Evolutionary conservation across 805 yeast genomes (phyloP).

Genomic region (Diddensiella caesifluorescens): DNA sequence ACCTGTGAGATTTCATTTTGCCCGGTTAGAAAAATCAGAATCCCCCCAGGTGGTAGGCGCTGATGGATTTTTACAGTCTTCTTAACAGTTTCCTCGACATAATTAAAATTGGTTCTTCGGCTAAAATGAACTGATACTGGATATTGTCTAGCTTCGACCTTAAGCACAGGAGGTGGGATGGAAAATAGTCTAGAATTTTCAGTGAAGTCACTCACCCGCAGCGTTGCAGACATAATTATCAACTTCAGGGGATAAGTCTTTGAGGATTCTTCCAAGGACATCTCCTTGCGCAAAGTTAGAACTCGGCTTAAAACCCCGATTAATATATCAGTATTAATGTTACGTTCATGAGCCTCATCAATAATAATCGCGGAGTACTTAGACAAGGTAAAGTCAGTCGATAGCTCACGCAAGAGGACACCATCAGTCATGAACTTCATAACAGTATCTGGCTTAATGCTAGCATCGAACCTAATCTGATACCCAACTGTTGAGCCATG

Average conservation of each 20-base stretch:
- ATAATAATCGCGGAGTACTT: conserved; percentile 84
- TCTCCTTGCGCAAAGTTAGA: conserved; percentile 55
- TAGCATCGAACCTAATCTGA: conserved; percentile 81
- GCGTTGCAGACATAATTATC: conserved; percentile 94
- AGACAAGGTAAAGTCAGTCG: conserved; percentile 72
- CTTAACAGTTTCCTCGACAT: conserved; percentile 77
- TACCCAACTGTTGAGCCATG: conserved; percentile 77
- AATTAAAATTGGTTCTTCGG: conserved; percentile 68
- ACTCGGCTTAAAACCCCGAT: conserved; percentile 93
- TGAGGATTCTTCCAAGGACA: conserved; percentile 34
- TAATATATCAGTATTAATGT: conserved; percentile 89
- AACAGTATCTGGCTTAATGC: conserved; percentile 50
- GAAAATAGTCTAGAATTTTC: conserved; percentile 67
- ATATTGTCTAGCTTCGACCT: conserved; percentile 87
- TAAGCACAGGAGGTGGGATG: conserved; percentile 77
- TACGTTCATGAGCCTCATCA: conserved; percentile 98
- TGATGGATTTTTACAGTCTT: conserved; percentile 85
- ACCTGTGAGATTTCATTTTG: conserved; percentile 81
- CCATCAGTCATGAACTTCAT: conserved; percentile 97
- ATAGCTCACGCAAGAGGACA: conserved; percentile 86
- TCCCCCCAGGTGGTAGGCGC: conserved; percentile 88
- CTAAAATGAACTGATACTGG: conserved; percentile 92
- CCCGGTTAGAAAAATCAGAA: conserved; percentile 86
- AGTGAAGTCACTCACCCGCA: conserved; percentile 88
- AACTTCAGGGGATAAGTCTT: conserved; percentile 67